Base-by-base conservation (phyloP, 2,329 filamentous ascomycete species). In the Epichloe uncinata region DNA sequence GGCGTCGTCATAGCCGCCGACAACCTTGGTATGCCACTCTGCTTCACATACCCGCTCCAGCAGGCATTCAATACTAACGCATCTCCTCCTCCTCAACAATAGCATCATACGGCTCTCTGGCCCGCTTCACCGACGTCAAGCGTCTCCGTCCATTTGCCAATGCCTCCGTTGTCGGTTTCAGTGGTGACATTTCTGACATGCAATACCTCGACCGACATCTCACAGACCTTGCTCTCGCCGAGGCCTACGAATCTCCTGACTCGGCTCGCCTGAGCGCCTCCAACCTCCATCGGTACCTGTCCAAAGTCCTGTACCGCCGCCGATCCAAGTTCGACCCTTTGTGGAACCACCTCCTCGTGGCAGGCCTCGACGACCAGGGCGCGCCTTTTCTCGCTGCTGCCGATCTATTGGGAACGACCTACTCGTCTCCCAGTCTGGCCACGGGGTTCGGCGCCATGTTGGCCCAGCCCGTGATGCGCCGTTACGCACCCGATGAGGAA, bases 171-270 rank as follows among this genome's bases (percentile, higher is more conserved):
- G 77, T 98, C 63, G 93, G 93, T 61, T 95, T 97, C 72, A 88
- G 89, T 67, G 93, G 93, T 67, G 93, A 98, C 73, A 84, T 98
- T 60, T 95, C 87, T 56, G 93, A 98, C 74, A 97, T 98, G 93
- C 93, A 98, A 75, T 94, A 94, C 74, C 82, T 98, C 58, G 86
- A 95, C 78, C 84, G 93, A 60, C 81, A 95, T 63, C 84, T 98
- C 59, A 84, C 79, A 63, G 85, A 87, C 55, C 84, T 97, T 60
- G 82, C 86, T 66, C 88, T 94, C 68, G 78, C 85, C 66, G 90
- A 97, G 75, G 85, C 88, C 65, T 97, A 98, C 75, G 77, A 68
- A 57, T 65, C 66, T 41, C 61, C 66, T 53, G 60, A 63, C 53
- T 54, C 59, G 50, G 58, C 64, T 22, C 70, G 73, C 58, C 83